Evolutionary conservation across 2,329 filamentous ascomycete species (phyloP).

Genomic region (Hymenoscyphus scutula): DNA sequence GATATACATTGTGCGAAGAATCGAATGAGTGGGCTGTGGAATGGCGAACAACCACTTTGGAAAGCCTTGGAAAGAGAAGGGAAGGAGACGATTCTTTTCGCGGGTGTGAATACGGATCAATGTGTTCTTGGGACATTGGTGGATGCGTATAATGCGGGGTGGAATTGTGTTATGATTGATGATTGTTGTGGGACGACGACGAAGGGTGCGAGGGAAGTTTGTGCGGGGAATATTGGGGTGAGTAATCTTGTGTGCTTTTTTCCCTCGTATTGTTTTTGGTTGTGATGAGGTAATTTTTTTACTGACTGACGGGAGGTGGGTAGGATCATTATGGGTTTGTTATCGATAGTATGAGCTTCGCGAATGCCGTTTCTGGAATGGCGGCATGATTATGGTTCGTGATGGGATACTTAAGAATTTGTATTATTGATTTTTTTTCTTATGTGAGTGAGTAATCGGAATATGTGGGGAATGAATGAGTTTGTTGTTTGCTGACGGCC

Average conservation of each 20-base stretch:
- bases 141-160: slow-evolving; percentile 55
- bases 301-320: slow-evolving; percentile 2
- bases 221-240: slow-evolving; percentile 39
- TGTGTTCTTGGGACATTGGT: slow-evolving; percentile 56
- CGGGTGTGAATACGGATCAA: slow-evolving; percentile 61
- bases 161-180: slow-evolving; percentile 53
- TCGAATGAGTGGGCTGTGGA: slow-evolving; percentile 57
- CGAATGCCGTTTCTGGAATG: not conserved
- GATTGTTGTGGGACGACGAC: slow-evolving; percentile 54
- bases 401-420: not conserved
- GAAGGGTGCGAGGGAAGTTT: slow-evolving; percentile 38
- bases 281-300: slow-evolving; percentile 2
- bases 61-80: slow-evolving; percentile 40
- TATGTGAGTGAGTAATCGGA: slow-evolving; percentile 3
- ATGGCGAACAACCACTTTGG: slow-evolving; percentile 42
- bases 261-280: no score
- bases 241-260: slow-evolving; percentile 25
- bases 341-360: slow-evolving; percentile 19
- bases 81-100: slow-evolving; percentile 52
- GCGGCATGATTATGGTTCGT: not conserved
- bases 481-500: not conserved
- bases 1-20: slow-evolving; percentile 57
- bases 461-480: not conserved
- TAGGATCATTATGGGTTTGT: slow-evolving; percentile 29
- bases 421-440: slow-evolving; percentile 2